These are phyloP conservation scores for Debaryomyces psychrophilus DNA, from an alignment of 1,139 yeast species.

Conservation along the genomic window DNA sequence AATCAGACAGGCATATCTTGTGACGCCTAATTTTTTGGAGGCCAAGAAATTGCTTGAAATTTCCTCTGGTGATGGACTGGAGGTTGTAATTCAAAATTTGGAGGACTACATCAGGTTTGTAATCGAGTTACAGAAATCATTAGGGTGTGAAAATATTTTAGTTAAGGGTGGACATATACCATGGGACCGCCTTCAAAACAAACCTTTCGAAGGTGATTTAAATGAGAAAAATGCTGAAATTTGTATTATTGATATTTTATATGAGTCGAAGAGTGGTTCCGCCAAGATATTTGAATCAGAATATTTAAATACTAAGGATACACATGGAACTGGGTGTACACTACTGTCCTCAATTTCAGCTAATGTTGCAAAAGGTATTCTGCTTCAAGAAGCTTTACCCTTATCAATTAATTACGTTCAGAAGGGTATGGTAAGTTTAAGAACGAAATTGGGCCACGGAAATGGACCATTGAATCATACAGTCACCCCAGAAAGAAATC, in stretches of 20 bases:
- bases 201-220: conserved; percentile 20
- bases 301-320: conserved; percentile 52
- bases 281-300: conserved; percentile 53
- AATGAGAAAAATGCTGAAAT: conserved; percentile 23
- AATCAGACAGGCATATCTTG: conserved; percentile 56
- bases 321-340: conserved; percentile 95
- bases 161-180: conserved; percentile 85
- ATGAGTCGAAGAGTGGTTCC: conserved; percentile 42
- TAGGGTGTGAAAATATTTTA: conserved; percentile 58
- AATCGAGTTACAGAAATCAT: conserved; percentile 36
- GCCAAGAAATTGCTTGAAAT: conserved; percentile 47
- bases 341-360: conserved; percentile 82
- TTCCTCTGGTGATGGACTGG: conserved; percentile 21
- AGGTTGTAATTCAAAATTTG: conserved; percentile 16
- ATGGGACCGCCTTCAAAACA: conserved; percentile 34
- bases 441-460: conserved; percentile 54
- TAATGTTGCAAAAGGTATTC: conserved; percentile 59
- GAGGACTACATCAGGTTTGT: conserved; percentile 39
- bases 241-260: conserved; percentile 62
- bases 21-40: conserved; percentile 81
- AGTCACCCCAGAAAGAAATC: conserved; percentile 22
- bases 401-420: conserved; percentile 69
- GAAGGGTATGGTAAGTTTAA: conserved; percentile 52
- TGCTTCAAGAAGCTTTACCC: conserved; percentile 52
- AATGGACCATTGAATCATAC: conserved; percentile 76